Conservation (phyloP, 441 rosid genomes). For the Populus tomentosa region DNA sequence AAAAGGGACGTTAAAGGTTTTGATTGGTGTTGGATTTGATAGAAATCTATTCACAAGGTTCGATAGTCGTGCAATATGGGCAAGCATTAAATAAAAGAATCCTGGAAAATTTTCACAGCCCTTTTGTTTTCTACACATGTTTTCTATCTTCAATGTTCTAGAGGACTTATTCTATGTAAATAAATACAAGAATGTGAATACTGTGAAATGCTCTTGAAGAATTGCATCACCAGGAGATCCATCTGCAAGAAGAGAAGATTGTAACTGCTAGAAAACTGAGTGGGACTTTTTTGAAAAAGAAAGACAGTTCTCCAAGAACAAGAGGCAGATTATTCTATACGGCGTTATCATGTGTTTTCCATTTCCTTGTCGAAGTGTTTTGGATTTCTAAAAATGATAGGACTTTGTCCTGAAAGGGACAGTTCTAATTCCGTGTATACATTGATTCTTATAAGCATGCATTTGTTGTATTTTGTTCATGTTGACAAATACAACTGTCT, state of each 20-base stretch:
- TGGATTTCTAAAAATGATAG: neutral
- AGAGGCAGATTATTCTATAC: neutral
- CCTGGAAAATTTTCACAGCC: neutral
- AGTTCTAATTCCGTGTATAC: neutral
- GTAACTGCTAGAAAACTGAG: neutral
- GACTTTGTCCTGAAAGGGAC: neutral
- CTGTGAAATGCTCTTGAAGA: neutral
- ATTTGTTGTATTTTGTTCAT: neutral
- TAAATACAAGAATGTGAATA: neutral
- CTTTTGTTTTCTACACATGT: neutral
- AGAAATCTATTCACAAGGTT: neutral
- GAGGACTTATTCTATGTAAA: neutral
- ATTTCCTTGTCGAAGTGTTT: neutral
- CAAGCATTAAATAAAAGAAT: neutral
- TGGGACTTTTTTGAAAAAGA: neutral
- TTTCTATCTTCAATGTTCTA: neutral
- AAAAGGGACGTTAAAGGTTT: neutral
- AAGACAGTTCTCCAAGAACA: neutral
- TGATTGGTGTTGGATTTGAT: neutral
- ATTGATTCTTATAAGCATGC: neutral
- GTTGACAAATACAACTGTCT: neutral
- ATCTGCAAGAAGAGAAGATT: conserved; percentile 2
- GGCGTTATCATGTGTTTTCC: neutral
- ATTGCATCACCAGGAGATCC: neutral
- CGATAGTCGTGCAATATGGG: neutral